These are phyloP conservation scores for Podaxis sp. DNA, from an alignment of 768 basidiomycete species.

Conservation along the genomic window DNA sequence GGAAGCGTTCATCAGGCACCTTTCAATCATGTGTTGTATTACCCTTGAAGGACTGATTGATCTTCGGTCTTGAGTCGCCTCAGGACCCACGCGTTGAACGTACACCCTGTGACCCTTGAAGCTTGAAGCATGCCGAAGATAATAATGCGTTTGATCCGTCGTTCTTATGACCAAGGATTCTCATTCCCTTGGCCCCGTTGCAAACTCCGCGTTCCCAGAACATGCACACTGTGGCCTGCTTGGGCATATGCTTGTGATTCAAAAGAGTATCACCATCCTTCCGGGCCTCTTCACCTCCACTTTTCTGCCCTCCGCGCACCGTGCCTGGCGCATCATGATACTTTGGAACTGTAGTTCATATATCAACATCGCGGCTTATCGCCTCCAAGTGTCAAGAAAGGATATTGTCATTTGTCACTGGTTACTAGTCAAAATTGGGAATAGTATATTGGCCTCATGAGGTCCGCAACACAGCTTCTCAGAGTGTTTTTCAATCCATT, in stretches of 20 bases:
- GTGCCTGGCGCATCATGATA: neutral
- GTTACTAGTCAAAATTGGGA: neutral
- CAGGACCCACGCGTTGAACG: neutral
- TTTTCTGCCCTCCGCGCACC: neutral
- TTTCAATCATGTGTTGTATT: conserved; percentile 1
- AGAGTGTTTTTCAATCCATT: neutral
- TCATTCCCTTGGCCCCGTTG: neutral
- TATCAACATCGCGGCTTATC: neutral
- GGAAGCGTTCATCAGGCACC: neutral
- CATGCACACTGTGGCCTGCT: neutral
- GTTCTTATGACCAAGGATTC: neutral
- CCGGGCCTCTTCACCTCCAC: neutral
- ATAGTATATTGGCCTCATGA: neutral
- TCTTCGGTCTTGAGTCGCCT: neutral
- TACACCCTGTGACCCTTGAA: neutral
- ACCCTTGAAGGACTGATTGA: neutral
- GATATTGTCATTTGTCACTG: neutral
- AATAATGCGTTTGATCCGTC: conserved; percentile 6
- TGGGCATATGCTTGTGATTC: neutral
- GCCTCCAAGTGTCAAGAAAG: neutral
- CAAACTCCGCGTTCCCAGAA: neutral
- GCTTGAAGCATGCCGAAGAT: neutral
- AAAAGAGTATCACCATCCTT: neutral
- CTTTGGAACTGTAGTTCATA: neutral
- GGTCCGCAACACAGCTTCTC: neutral